A percentile compares a stretch with the other conserved stretches of the same genome.
phyloP scores from a whole-genome alignment of 2,329 filamentous ascomycete species.

The Phaeoacremonium minimum region DNA sequence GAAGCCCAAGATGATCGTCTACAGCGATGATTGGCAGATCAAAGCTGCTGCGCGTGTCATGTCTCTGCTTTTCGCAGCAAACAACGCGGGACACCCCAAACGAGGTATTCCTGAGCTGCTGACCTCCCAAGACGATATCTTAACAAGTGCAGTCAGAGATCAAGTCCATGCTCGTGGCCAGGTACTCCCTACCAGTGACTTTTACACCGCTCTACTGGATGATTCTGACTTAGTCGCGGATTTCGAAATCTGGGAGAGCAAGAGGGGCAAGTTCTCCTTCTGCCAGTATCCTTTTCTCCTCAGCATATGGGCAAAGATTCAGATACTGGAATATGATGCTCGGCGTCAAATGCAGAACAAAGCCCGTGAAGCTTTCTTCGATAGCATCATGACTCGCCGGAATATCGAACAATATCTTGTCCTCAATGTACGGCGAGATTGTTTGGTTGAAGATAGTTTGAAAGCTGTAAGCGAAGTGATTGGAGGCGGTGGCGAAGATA shows the following conservation, averaged over 20 bases:
- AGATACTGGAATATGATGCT: slow-evolving; percentile 83
- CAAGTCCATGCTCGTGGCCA: slow-evolving; percentile 52
- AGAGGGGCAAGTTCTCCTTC: slow-evolving; percentile 72
- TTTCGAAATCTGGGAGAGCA: slow-evolving; percentile 83
- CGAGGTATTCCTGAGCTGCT: slow-evolving; percentile 18
- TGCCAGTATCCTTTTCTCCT: slow-evolving; percentile 91
- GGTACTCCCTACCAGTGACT: slow-evolving; percentile 74
- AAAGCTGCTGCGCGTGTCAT: slow-evolving; percentile 76
- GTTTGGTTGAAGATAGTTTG: slow-evolving; percentile 83
- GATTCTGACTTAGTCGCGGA: slow-evolving; percentile 81
- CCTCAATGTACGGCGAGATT: slow-evolving; percentile 75
- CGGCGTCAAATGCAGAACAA: slow-evolving; percentile 85
- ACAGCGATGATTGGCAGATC: slow-evolving; percentile 86
- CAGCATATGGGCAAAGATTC: slow-evolving; percentile 89
- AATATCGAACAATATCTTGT: slow-evolving; percentile 74
- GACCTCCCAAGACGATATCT: slow-evolving; percentile 16
- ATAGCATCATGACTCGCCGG: slow-evolving; percentile 74
- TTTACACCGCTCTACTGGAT: slow-evolving; percentile 84
- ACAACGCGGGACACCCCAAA: slow-evolving; percentile 48
- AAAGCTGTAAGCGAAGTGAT: slow-evolving; percentile 81
- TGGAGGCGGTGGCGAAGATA: slow-evolving; percentile 73
- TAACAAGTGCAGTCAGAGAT: slow-evolving; percentile 30
- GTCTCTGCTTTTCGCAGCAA: slow-evolving; percentile 77
- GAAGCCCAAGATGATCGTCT: slow-evolving; percentile 53
- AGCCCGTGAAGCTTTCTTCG: slow-evolving; percentile 85